Evolutionary conservation across 176 grass and related monocot species (phyloP), one percentile per base, ranked within the genome.

Genomic region (Calamus simplicifolius): DNA sequence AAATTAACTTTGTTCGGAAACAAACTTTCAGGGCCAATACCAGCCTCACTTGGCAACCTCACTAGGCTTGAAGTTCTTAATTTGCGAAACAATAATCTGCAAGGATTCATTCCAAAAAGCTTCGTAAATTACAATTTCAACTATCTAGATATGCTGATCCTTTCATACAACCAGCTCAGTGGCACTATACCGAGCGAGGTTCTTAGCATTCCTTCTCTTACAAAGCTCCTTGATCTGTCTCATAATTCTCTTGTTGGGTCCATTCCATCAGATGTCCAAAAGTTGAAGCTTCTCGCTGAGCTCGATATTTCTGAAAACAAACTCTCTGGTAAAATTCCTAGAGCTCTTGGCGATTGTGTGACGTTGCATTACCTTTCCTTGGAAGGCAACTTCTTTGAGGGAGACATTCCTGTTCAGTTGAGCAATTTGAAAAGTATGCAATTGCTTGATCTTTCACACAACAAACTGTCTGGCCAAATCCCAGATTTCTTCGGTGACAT

Each of bases 331-430:
- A 54, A 6, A 15, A 67, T 67, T 10, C 82, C 87, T 1, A 21
- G 68, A 25, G 74, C 89, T 16, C 21, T 95, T 19, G 81, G 85
- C 10, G 81, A 85, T 10, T 52, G 88, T 14, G 78, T 72, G 0
- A 54, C 64, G 7, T 64, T 95, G 4, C 1, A 70, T 6, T 1
- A 27, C 16, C 57, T 95, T 51, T 6, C 6, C 19, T 63, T 88
- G 25, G 6, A 28, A 50, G 3, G 15, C 0, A 88, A 88, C 28
- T 13, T 3, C 10, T 70, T 95, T 26, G 5, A 64, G 17, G 81
- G 85, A 27, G 30, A 27, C 18, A 85, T 95, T 5, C 81, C 78
- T 27, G 56, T 69, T 17, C 85, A 53, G 35, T 64, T 95, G 19
- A 72, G 78, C 4, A n/a, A 63, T 2, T n/a, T 95, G 25, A 17